Base-by-base conservation (phyloP, 192 early-diverging fungal species). In the Entrophospora sp. region DNA sequence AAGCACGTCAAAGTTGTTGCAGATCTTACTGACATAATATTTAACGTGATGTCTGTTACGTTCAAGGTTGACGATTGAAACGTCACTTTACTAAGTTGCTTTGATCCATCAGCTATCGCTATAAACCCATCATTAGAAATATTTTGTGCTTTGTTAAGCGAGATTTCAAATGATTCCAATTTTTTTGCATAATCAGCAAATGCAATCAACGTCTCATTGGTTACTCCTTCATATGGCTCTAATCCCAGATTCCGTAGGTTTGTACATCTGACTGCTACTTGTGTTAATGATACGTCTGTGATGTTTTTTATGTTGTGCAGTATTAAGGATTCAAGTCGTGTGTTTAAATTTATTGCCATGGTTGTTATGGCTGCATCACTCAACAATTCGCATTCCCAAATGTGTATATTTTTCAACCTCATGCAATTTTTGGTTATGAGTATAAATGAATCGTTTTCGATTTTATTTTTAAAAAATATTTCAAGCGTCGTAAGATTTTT, bases 91-190 rank as follows among this genome's bases (percentile, higher is more conserved):
- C 5, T 51, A 38, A 64, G 62, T 6, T 34, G 27, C 34, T 36
- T 51, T 34, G 52, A 51, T 8, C 48, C 34, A 28, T 52, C 34
- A 7, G 62, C 20, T 25, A 64, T 42, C 24, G 24, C 30, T 16
- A 49, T 36, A 20, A 64, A 51, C 27, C 62, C 62, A 27, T 34
- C 46, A 51, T 64, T 64, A 14, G 62, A 28, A 51, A 64, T n/a
- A n/a, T 37, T 20, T 5, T 18, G 5, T 28, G 62, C 32, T 42
- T 36, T 18, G 37, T 45, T 25, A 20, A 64, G 34, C 2, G 46
- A 51, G 3, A 64, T 14, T 64, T 64, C 22, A 25, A 64, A 25
- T 18, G 62, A 64, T 52, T 64, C 46, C 20, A 64, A 36, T 25
- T 38, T 7, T 14, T 51, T n/a, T 27, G 32, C 43, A 51, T 64